Evolutionary conservation across 2,329 filamentous ascomycete genomes (phyloP).

Genomic region (Atkinsonella texensis): DNA sequence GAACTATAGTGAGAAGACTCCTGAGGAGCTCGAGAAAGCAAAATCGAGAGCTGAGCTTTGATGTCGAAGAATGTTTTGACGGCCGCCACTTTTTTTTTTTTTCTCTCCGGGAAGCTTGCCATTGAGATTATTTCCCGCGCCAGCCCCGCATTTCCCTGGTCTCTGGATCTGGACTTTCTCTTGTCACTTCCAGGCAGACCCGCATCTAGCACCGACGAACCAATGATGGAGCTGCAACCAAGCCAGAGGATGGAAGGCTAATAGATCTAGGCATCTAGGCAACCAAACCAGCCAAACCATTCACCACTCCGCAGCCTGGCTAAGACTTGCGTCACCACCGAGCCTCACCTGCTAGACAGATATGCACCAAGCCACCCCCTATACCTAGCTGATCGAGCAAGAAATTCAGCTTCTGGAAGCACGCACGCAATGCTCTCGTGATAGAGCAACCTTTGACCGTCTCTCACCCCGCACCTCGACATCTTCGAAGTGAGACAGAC

Average conservation of each 20-base stretch:
- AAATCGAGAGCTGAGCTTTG: not conserved
- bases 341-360: not conserved
- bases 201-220: not conserved
- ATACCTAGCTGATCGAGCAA: too few species aligned
- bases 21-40: not conserved
- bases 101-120: not conserved
- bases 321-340: conserved; percentile 4
- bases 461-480: not conserved
- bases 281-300: too few species aligned
- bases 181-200: not conserved
- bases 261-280: not conserved
- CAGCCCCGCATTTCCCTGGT: too few species aligned
- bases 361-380: not conserved
- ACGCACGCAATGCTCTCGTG: conserved; percentile 1
- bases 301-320: not conserved
- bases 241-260: not conserved
- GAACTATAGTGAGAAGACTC: too few species aligned
- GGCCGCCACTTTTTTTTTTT: not conserved
- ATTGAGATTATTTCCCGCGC: too few species aligned
- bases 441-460: not conserved
- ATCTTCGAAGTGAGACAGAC: not conserved
- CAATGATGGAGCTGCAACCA: not conserved
- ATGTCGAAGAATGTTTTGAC: not conserved
- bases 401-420: not conserved
- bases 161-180: too few species aligned